Evolutionary conservation across 306 rosid species (phyloP).

Genomic region (Purshia tridentata): DNA sequence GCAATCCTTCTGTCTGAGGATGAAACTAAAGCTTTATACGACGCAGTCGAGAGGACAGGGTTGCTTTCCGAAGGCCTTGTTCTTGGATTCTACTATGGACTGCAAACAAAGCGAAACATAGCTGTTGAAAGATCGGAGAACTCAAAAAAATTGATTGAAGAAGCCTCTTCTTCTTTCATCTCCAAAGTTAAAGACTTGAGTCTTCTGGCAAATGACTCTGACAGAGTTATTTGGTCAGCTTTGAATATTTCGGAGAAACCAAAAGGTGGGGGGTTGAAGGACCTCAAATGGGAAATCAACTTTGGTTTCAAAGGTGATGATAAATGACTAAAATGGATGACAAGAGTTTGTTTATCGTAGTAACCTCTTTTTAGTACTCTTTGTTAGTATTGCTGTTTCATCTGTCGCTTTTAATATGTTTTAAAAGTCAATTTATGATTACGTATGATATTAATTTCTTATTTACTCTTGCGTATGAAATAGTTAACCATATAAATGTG

Average conservation of each 20-base stretch:
- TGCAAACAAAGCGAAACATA: neutral
- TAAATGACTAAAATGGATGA: too few species aligned
- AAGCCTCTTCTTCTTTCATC: neutral
- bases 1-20: neutral
- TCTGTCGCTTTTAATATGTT: too few species aligned
- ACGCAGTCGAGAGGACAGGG: neutral
- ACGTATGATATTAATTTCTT: too few species aligned
- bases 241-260: neutral
- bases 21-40: neutral
- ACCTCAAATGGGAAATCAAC: neutral
- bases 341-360: too few species aligned
- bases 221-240: neutral
- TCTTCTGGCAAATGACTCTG: neutral
- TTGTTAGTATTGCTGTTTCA: too few species aligned
- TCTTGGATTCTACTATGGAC: neutral
- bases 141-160: neutral
- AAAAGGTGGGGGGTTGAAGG: neutral
- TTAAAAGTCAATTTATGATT: too few species aligned
- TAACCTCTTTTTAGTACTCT: too few species aligned
- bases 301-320: too few species aligned
- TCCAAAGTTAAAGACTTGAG: neutral
- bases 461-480: too few species aligned
- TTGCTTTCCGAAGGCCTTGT: neutral
- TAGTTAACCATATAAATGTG: too few species aligned
- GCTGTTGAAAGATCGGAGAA: neutral